Percentiles rank a stretch among this genome's conserved stretches.
Evolutionary conservation across 129 eudicot species (phyloP).

Genomic region (Rutidosis leptorrhynchoides): DNA sequence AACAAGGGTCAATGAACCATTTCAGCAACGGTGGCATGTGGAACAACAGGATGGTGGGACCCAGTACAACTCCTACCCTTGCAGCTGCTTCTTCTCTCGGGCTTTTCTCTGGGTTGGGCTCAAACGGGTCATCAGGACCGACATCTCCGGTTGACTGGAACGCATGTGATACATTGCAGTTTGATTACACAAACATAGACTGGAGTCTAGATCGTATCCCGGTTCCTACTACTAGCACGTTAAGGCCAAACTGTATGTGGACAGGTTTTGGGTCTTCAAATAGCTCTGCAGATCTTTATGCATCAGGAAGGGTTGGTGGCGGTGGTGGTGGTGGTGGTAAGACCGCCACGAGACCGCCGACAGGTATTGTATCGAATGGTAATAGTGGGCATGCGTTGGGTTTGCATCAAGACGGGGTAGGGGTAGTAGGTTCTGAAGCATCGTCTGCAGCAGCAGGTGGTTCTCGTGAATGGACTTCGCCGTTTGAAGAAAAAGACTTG

Average conservation of each 20-base stretch:
- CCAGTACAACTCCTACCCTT: constrained; percentile 55
- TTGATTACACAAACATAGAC: constrained; percentile 77
- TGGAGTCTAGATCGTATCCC: constrained; percentile 71
- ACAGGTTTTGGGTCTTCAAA: constrained; percentile 36
- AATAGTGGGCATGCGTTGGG: constrained; percentile 18
- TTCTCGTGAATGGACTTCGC: constrained; percentile 88
- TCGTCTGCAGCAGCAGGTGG: constrained; percentile 44
- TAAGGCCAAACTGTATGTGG: constrained; percentile 52
- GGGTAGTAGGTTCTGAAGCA: constrained; percentile 38
- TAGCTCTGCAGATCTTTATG: constrained; percentile 13
- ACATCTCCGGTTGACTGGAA: constrained; percentile 81
- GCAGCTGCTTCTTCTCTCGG: constrained; percentile 84
- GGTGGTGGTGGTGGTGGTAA: constrained; percentile 28
- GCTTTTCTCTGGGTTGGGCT: constrained; percentile 65
- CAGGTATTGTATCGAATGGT: constrained; percentile 37
- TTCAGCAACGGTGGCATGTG: constrained; percentile 45
- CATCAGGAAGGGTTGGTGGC: constrained; percentile 21
- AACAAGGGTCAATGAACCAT: constrained; percentile 30
- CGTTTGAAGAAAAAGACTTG: constrained; percentile 85
- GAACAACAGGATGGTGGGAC: constrained; percentile 37
- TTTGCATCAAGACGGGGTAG: constrained; percentile 44
- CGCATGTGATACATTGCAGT: constrained; percentile 48
- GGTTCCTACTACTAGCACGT: too few species aligned
- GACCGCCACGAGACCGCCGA: constrained; percentile 45
- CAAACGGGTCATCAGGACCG: constrained; percentile 64